A percentile compares a stretch with the other conserved stretches of the same genome.
Evolutionary conservation across 2,329 filamentous ascomycete species (phyloP).

Genomic region (Cordyceps tenuipes): DNA sequence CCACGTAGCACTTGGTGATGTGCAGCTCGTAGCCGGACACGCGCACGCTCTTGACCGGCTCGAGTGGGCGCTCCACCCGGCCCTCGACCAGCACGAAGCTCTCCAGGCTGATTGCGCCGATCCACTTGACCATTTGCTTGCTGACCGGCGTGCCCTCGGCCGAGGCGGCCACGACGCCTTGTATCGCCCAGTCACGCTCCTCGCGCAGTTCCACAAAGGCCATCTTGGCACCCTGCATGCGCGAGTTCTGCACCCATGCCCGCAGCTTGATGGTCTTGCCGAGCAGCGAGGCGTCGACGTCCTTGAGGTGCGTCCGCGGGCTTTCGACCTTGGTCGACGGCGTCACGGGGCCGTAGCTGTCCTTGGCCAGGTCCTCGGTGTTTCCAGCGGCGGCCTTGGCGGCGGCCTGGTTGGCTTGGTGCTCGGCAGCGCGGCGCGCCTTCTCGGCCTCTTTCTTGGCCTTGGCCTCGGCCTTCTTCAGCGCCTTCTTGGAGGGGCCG

Average conservation of each 20-base stretch:
- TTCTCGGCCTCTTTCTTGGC: constrained; percentile 84
- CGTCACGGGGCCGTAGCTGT: constrained; percentile 70
- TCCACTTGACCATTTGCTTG: constrained; percentile 93
- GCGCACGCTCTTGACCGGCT: constrained; percentile 80
- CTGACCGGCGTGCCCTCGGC: constrained; percentile 58
- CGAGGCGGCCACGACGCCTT: constrained; percentile 69
- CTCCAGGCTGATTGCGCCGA: constrained; percentile 65
- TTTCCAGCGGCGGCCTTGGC: constrained; percentile 57
- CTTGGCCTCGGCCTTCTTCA: constrained; percentile 79
- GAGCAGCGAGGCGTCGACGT: constrained; percentile 55
- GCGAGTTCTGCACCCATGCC: constrained; percentile 77
- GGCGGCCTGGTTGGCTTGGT: constrained; percentile 62
- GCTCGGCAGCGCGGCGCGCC: constrained; percentile 62
- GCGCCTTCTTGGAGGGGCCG: constrained; percentile 63
- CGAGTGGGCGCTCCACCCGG: constrained; percentile 69
- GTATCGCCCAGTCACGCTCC: constrained; percentile 67
- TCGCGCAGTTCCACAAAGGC: constrained; percentile 80
- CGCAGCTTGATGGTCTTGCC: constrained; percentile 68
- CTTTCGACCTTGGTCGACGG: constrained; percentile 48
- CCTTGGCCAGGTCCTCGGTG: constrained; percentile 60
- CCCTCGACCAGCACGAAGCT: constrained; percentile 78
- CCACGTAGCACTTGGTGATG: constrained; percentile 73
- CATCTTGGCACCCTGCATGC: constrained; percentile 85
- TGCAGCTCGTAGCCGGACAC: constrained; percentile 80
- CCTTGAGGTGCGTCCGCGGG: constrained; percentile 50